Conservation (phyloP, 306 rosid genomes). For the Acmispon strigosus region DNA sequence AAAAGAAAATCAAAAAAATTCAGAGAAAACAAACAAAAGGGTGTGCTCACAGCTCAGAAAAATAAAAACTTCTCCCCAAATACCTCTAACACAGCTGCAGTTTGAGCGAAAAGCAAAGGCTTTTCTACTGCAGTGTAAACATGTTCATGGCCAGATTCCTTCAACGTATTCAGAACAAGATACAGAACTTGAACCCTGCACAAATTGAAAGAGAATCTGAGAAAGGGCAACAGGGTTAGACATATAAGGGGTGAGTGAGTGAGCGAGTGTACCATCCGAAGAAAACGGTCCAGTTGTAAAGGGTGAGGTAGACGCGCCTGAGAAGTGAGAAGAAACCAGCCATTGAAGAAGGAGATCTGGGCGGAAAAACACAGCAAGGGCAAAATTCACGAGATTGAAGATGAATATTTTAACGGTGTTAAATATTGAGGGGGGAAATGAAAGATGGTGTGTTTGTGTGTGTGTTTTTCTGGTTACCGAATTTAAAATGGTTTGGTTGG, state of each 20-base stretch:
- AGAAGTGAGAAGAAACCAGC: slow-evolving; percentile 38
- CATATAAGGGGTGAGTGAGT: not conserved
- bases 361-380: not conserved
- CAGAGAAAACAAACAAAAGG: slow-evolving; percentile 20
- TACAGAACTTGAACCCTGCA: slow-evolving; percentile 66
- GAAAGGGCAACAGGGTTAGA: not conserved
- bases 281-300: slow-evolving; percentile 73
- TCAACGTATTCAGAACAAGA: slow-evolving; percentile 46
- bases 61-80: not conserved
- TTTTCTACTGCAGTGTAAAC: slow-evolving; percentile 73
- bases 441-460: not conserved
- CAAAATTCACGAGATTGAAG: not conserved
- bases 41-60: not conserved
- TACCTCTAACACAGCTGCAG: slow-evolving; percentile 82
- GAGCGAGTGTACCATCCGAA: slow-evolving; percentile 57
- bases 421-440: not conserved
- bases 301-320: slow-evolving; percentile 56
- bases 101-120: slow-evolving; percentile 65
- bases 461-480: not conserved
- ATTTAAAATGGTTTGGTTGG: slow-evolving; percentile 11
- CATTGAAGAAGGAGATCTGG: slow-evolving; percentile 39
- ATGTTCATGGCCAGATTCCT: slow-evolving; percentile 51
- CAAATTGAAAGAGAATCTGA: not conserved
- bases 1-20: not conserved
- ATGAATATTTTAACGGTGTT: not conserved